Conservation (phyloP, 768 basidiomycete genomes). For the Austroboletus eburneus region DNA sequence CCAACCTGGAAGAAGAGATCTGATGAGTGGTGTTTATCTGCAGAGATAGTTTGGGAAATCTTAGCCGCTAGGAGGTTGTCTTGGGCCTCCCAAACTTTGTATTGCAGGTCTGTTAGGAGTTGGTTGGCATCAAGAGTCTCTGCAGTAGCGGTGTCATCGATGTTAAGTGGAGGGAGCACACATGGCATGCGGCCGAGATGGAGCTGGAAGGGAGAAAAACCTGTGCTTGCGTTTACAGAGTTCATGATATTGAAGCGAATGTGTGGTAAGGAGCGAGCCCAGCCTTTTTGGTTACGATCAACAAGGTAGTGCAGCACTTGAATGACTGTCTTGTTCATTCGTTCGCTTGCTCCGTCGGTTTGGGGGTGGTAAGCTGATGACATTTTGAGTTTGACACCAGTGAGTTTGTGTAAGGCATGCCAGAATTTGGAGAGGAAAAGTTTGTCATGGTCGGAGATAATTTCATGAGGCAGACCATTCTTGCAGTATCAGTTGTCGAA, state of each 20-base stretch:
- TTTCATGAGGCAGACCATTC: not conserved
- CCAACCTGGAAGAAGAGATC: constrained; percentile 19
- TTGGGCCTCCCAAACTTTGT: no score
- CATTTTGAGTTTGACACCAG: constrained; percentile 6
- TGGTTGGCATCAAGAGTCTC: no score
- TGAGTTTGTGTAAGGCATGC: not conserved
- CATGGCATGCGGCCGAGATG: no score
- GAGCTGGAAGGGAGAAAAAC: no score
- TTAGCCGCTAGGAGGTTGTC: no score
- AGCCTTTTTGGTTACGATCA: no score
- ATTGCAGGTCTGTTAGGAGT: no score
- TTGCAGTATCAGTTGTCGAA: not conserved
- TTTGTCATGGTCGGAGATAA: not conserved
- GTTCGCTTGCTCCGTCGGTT: constrained; percentile 31
- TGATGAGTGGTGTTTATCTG: constrained; percentile 13
- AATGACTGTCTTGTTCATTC: constrained; percentile 2
- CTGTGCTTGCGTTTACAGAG: no score
- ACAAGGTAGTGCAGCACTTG: constrained; percentile 11
- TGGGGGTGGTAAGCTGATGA: constrained; percentile 30
- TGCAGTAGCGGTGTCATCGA: no score
- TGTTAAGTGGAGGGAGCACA: no score
- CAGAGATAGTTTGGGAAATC: not conserved
- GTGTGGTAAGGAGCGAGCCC: no score
- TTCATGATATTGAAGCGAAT: no score
- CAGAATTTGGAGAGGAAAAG: not conserved